A percentile compares a stretch with the other conserved stretches of the same genome.
Evolutionary conservation across 805 yeast genomes (phyloP).

Genomic region (Saccharomycopsis synnaedendra): DNA sequence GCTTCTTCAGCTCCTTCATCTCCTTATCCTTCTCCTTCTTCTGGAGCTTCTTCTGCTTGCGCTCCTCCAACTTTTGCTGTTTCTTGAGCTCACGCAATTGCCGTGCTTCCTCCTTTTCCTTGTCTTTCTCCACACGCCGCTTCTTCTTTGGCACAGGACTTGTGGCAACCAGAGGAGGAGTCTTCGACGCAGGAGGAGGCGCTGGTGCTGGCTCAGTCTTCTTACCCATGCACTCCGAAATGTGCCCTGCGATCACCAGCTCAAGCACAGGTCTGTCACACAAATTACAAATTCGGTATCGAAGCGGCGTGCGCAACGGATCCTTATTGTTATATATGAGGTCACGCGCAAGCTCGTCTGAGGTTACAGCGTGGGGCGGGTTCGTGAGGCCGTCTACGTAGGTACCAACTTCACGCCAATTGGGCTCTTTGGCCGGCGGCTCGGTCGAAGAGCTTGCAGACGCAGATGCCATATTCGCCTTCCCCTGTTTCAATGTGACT

Average conservation of each 20-base stretch:
- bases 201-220: conserved; percentile 17
- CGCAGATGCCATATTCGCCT: conserved; percentile 2
- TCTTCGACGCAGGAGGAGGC: neutral
- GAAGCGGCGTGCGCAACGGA: conserved; percentile 29
- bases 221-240: conserved; percentile 26
- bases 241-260: conserved; percentile 27
- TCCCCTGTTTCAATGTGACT: conserved; percentile 4
- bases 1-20: conserved; percentile 19
- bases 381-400: conserved; percentile 20
- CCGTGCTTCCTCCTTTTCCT: conserved; percentile 14
- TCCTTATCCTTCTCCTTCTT: conserved; percentile 18
- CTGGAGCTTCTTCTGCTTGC: conserved; percentile 15
- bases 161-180: neutral
- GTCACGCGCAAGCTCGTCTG: conserved; percentile 3
- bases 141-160: conserved; percentile 6
- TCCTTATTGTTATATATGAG: conserved; percentile 17
- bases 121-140: conserved; percentile 14
- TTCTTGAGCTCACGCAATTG: conserved; percentile 15
- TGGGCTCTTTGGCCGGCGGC: conserved; percentile 1
- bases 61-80: conserved; percentile 9
- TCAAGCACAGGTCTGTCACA: conserved; percentile 36
- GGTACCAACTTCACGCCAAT: conserved; percentile 25
- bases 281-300: conserved; percentile 35
- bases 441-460: neutral
- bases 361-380: neutral